A percentile compares a stretch with the other conserved stretches of the same genome.
These are phyloP conservation scores for Sequoia sempervirens DNA, from an alignment of 75 land plant species.

Conservation along the genomic window DNA sequence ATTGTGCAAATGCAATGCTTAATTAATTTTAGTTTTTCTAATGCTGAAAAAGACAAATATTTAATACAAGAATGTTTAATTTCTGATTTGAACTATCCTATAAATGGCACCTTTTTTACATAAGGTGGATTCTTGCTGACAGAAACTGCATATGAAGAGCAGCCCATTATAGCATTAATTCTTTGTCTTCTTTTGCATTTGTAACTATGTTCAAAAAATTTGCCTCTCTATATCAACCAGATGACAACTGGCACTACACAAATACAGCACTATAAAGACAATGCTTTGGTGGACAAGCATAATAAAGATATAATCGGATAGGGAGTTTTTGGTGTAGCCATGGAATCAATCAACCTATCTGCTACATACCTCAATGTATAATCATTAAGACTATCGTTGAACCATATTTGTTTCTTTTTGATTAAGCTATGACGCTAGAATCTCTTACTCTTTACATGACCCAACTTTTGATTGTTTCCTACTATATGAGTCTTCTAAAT, in stretches of 20 bases:
- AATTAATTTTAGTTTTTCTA: not conserved
- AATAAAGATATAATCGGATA: not conserved
- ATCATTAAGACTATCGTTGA: not conserved
- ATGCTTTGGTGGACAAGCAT: not conserved
- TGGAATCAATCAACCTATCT: not conserved
- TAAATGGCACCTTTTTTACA: not conserved
- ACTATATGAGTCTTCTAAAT: not conserved
- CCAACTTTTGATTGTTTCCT: not conserved
- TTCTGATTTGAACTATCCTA: not conserved
- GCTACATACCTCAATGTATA: not conserved
- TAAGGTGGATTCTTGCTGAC: not conserved
- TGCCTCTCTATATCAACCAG: not conserved
- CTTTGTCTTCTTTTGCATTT: not conserved
- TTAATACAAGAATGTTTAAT: not conserved
- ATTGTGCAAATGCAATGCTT: not conserved
- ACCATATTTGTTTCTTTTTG: not conserved
- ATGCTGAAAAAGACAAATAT: not conserved
- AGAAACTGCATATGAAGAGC: not conserved
- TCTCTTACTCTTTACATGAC: not conserved
- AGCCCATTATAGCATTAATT: not conserved
- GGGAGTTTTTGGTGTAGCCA: not conserved
- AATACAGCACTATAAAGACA: not conserved
- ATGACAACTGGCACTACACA: not conserved
- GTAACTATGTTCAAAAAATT: not conserved
- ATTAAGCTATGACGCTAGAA: not conserved